Conservation (phyloP, 1,284 basidiomycete genomes). For the Neonothopanus nambi region DNA sequence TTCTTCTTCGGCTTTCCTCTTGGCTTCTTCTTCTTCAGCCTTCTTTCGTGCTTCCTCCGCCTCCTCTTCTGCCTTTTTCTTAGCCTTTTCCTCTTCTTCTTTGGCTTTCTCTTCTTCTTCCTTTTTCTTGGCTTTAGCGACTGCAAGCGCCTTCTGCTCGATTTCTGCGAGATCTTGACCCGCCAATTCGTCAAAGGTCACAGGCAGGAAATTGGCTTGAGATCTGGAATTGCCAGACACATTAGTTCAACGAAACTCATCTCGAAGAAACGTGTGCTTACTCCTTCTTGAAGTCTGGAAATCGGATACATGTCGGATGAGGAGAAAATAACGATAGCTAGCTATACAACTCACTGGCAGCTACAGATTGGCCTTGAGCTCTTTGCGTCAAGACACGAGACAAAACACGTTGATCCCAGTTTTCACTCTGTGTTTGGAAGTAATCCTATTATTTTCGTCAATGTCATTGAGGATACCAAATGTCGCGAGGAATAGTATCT, state of each 20-base stretch:
- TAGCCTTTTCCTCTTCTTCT: slow-evolving; percentile 4
- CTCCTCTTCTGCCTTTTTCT: slow-evolving; percentile 15
- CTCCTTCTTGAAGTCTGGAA: slow-evolving; percentile 39
- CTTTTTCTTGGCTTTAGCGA: slow-evolving; percentile 10
- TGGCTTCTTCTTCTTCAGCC: slow-evolving; percentile 9
- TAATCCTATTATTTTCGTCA: slow-evolving; percentile 3
- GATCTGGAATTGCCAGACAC: slow-evolving; percentile 19
- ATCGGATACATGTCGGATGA: not conserved
- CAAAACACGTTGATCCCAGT: slow-evolving; percentile 20
- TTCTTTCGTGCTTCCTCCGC: slow-evolving; percentile 17
- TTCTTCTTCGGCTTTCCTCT: slow-evolving; percentile 18
- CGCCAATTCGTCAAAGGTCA: slow-evolving; percentile 34
- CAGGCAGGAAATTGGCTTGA: slow-evolving; percentile 28
- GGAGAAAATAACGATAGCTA: not conserved
- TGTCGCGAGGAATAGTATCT: not conserved
- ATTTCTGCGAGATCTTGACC: slow-evolving; percentile 39
- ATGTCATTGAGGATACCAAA: not conserved
- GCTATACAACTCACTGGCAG: slow-evolving; percentile 41
- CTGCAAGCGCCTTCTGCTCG: slow-evolving; percentile 21
- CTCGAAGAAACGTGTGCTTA: slow-evolving; percentile 18
- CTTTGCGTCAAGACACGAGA: slow-evolving; percentile 36
- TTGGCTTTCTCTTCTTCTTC: not conserved
- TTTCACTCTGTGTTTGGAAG: not conserved
- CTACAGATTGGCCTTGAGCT: slow-evolving; percentile 45
- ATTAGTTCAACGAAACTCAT: not conserved